Conservation (phyloP, 2,329 filamentous ascomycete genomes). For the Hymenoscyphus salicellus region DNA sequence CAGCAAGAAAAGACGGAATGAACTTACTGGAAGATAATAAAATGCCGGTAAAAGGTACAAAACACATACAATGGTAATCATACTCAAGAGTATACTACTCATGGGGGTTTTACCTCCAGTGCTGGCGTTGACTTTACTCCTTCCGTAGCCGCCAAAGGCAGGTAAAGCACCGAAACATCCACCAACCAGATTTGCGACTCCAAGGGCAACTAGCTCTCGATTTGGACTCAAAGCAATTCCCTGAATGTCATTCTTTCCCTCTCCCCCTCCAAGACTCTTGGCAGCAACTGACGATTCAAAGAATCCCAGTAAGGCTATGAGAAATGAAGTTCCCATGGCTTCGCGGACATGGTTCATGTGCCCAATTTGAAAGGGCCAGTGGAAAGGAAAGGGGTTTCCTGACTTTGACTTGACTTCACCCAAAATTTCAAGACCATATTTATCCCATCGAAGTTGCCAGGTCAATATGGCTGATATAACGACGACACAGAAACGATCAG, state of each 20-base stretch:
- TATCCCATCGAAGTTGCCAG: conserved; percentile 73
- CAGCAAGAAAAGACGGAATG: conserved; percentile 12
- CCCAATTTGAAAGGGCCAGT: conserved; percentile 76
- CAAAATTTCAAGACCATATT: conserved; percentile 76
- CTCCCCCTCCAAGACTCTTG: conserved; percentile 72
- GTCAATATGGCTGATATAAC: conserved; percentile 78
- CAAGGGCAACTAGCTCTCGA: conserved; percentile 86
- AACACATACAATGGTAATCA: conserved; percentile 79
- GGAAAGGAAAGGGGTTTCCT: conserved; percentile 72
- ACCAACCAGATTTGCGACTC: conserved; percentile 85
- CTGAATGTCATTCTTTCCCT: conserved; percentile 62
- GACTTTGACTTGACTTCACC: conserved; percentile 74
- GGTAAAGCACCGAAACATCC: conserved; percentile 90
- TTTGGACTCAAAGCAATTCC: conserved; percentile 85
- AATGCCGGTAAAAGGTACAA: conserved; percentile 85
- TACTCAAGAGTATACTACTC: conserved; percentile 81
- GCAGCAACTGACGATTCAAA: conserved; percentile 97
- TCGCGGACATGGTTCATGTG: conserved; percentile 81
- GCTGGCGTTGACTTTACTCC: conserved; percentile 90
- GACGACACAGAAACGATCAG: conserved; percentile 87
- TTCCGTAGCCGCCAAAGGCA: conserved; percentile 91
- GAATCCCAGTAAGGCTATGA: conserved; percentile 94
- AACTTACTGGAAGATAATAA: conserved; percentile 86
- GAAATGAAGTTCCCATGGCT: conserved; percentile 84
- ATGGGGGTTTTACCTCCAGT: conserved; percentile 92